Conservation (phyloP, 441 rosid species). For the Hura crepitans region DNA sequence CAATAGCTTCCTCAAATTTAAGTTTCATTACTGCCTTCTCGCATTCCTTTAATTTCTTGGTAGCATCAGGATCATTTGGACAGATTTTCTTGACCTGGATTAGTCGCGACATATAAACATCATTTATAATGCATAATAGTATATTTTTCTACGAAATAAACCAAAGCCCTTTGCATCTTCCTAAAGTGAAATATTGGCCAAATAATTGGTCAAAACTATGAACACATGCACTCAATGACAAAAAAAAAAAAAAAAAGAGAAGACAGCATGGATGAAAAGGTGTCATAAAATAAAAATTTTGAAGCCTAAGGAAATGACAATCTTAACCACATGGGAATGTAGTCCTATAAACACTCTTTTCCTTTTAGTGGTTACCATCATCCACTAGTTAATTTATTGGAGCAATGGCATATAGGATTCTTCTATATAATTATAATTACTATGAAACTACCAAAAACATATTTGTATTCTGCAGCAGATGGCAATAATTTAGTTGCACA, state of each 20-base stretch:
- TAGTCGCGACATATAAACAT: conserved; percentile 15
- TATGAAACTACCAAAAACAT: not conserved
- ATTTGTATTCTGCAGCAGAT: not conserved
- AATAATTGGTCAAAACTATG: not conserved
- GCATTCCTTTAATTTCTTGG: conserved; percentile 83
- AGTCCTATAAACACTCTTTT: not conserved
- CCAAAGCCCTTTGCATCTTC: not conserved
- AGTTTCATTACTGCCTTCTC: conserved; percentile 92
- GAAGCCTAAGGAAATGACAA: not conserved
- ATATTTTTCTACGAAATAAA: not conserved
- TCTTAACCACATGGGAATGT: not conserved
- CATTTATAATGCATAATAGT: conserved; percentile 6
- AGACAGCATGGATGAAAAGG: not conserved
- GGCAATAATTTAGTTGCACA: not conserved
- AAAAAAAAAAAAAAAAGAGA: no score
- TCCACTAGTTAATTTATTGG: not conserved
- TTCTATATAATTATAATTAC: not conserved
- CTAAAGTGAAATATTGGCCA: not conserved
- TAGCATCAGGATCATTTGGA: conserved; percentile 94
- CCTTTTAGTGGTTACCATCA: not conserved
- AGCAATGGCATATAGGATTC: not conserved
- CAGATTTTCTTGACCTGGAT: conserved; percentile 66
- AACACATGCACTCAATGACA: not conserved
- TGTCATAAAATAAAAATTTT: not conserved
- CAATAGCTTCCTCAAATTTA: conserved; percentile 94